Evolutionary conservation across 805 yeast genomes (phyloP).

Genomic region (Candida incommunis): DNA sequence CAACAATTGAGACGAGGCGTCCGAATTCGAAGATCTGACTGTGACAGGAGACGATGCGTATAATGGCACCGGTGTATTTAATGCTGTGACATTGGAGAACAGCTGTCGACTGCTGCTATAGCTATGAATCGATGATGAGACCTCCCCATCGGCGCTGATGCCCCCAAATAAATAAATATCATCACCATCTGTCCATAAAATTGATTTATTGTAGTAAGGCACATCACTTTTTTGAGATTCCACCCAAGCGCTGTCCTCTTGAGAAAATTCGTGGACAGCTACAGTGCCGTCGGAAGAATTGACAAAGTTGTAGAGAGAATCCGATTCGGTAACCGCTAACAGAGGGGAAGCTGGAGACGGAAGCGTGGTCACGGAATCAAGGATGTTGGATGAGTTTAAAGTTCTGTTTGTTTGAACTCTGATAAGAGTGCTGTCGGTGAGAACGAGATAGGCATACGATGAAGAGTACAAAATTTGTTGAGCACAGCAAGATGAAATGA

Average conservation of each 20-base stretch:
- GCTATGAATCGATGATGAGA: conserved; percentile 2
- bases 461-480: conserved; percentile 2
- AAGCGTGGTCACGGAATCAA: neutral
- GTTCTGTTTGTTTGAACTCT: conserved; percentile 4
- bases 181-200: conserved; percentile 2
- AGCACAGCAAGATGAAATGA: no score
- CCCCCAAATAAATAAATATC: neutral
- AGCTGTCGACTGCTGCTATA: neutral
- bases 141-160: neutral
- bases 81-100: conserved; percentile 4
- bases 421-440: neutral
- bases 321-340: neutral
- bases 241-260: neutral
- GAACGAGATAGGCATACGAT: neutral
- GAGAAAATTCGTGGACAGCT: conserved; percentile 3
- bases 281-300: conserved; percentile 1
- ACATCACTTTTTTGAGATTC: neutral
- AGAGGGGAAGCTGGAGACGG: conserved; percentile 1
- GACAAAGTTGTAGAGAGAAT: neutral
- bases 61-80: conserved; percentile 15
- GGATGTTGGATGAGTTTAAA: neutral
- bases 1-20: conserved; percentile 15
- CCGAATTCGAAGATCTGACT: conserved; percentile 2
- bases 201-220: neutral
- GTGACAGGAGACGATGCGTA: conserved; percentile 13